Evolutionary conservation across 345 rosid genomes (phyloP).

Genomic region (Excoecaria cochinchinensis): DNA sequence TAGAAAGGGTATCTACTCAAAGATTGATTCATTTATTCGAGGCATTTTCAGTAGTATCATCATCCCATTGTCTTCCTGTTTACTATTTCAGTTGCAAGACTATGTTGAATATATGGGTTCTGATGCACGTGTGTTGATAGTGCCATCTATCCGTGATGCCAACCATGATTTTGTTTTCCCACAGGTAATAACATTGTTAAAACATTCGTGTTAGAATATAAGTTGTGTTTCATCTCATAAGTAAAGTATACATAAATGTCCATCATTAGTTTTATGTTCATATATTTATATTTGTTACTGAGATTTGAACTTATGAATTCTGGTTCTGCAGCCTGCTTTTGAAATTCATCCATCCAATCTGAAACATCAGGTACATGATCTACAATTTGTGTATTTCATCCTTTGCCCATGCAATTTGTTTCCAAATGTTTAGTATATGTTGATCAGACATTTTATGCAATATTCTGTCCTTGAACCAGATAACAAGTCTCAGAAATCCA

Average conservation of each 20-base stretch:
- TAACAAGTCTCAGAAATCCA: slow-evolving; percentile 71
- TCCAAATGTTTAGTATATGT: slow-evolving; percentile 4
- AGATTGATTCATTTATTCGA: slow-evolving; percentile 9
- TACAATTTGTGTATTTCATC: slow-evolving; percentile 3
- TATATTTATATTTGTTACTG: slow-evolving; percentile 1
- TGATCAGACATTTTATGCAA: slow-evolving; percentile 4
- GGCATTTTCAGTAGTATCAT: background rate
- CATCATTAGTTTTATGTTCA: background rate
- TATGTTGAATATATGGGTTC: slow-evolving; percentile 73
- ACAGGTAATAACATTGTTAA: slow-evolving; percentile 50
- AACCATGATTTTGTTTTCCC: slow-evolving; percentile 92
- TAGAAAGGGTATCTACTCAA: slow-evolving; percentile 54
- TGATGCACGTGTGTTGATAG: slow-evolving; percentile 56
- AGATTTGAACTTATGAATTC: slow-evolving; percentile 9
- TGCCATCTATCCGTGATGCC: slow-evolving; percentile 87
- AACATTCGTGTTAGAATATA: background rate
- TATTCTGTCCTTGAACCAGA: slow-evolving; percentile 36
- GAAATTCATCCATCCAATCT: slow-evolving; percentile 48
- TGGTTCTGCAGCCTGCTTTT: slow-evolving; percentile 69
- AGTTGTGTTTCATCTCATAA: background rate
- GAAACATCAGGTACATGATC: slow-evolving; percentile 56
- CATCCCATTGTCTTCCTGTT: background rate
- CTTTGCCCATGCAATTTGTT: background rate
- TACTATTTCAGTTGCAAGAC: slow-evolving; percentile 70
- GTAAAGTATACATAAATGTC: background rate